These are phyloP conservation scores for Populus ilicifolia DNA, from an alignment of 345 rosid species.

Conservation along the genomic window DNA sequence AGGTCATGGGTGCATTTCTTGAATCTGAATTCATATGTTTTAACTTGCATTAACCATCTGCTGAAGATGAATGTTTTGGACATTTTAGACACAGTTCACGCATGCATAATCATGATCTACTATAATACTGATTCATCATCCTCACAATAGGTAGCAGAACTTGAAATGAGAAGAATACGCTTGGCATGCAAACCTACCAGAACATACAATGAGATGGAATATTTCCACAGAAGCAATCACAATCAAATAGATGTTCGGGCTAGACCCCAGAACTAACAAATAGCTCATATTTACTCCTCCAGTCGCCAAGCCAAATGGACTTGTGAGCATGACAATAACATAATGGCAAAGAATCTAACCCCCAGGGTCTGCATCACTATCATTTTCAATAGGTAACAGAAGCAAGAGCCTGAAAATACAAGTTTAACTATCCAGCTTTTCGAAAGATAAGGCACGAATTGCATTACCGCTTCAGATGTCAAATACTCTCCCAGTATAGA, in stretches of 20 bases:
- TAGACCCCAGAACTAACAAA: background rate
- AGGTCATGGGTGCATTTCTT: background rate
- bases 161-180: background rate
- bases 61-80: background rate
- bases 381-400: background rate
- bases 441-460: background rate
- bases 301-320: background rate
- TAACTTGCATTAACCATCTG: background rate
- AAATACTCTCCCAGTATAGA: background rate
- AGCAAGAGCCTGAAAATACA: background rate
- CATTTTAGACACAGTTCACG: background rate
- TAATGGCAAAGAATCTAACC: background rate
- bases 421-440: background rate
- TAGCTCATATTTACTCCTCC: background rate
- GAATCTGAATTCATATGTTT: background rate
- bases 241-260: background rate
- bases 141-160: background rate
- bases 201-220: background rate
- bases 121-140: background rate
- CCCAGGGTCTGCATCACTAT: background rate
- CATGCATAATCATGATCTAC: background rate
- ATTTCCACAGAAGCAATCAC: background rate
- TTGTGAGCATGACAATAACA: background rate
- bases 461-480: background rate
- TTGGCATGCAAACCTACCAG: background rate